Evolutionary conservation across 2,329 filamentous ascomycete genomes (phyloP).

Genomic region (Ophidiomyces ophidiicola): DNA sequence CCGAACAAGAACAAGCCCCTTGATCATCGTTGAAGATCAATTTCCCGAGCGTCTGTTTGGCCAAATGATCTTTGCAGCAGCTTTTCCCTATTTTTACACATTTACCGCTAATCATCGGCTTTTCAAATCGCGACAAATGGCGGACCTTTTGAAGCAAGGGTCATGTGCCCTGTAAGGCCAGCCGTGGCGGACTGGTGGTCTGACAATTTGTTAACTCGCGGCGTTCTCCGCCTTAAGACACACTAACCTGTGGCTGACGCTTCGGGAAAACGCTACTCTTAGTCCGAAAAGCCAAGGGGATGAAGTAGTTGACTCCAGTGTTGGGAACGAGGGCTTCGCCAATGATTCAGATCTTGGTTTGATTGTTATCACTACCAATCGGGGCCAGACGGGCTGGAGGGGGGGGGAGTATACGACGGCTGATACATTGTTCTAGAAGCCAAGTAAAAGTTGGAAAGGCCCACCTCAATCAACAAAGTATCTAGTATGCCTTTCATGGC

Average conservation of each 20-base stretch:
- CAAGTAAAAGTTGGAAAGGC: background rate
- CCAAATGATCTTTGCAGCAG: background rate
- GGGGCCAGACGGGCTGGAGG: background rate
- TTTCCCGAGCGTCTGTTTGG: too few species aligned
- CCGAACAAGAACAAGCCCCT: too few species aligned
- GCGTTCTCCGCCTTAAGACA: too few species aligned
- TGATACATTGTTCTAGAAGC: background rate
- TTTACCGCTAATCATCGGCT: background rate
- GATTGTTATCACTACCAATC: background rate
- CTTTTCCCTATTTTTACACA: constrained; percentile 4
- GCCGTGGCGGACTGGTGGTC: too few species aligned
- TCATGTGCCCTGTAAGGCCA: constrained; percentile 5
- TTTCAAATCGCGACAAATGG: background rate
- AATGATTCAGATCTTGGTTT: too few species aligned
- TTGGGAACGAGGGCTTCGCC: too few species aligned
- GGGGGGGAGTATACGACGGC: background rate
- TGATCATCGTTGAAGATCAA: too few species aligned
- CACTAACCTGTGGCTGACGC: too few species aligned
- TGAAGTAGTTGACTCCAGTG: too few species aligned
- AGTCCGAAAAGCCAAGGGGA: too few species aligned
- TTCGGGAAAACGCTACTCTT: too few species aligned
- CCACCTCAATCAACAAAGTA: background rate
- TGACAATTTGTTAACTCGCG: too few species aligned
- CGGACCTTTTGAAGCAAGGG: background rate
- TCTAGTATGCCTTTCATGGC: background rate